Base-by-base conservation (phyloP, 2,329 filamentous ascomycete genomes). In the Colletotrichum truncatum region DNA sequence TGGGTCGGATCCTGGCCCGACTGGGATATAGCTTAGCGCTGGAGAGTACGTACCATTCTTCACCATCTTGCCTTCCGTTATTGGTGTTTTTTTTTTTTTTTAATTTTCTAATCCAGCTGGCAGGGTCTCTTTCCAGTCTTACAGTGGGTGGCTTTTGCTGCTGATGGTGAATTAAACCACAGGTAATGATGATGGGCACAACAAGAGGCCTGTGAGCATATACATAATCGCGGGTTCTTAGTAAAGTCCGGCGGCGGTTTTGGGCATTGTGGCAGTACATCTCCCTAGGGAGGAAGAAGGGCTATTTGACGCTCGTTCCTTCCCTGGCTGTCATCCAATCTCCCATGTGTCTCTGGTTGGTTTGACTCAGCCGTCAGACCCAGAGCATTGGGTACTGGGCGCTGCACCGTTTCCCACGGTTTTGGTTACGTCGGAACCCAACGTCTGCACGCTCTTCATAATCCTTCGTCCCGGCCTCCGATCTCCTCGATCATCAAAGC, bases 241-340 rank as follows among this genome's bases (percentile, higher is more conserved):
- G 18, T 25, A 52, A 52, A 34, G n/a, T 32, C 48, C 48, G 46
- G 14, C 21, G 32, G 28, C 16, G n/a, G n/a, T n/a, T n/a, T n/a
- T n/a, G n/a, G n/a, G n/a, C n/a, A n/a, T n/a, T n/a, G n/a, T n/a
- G n/a, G n/a, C n/a, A n/a, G n/a, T n/a, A n/a, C n/a, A n/a, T n/a
- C n/a, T n/a, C n/a, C n/a, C n/a, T n/a, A n/a, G n/a, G n/a, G n/a
- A n/a, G n/a, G n/a, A n/a, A n/a, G n/a, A n/a, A n/a, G 38, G 52
- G 36, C 25, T 21, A 30, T 38, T 34, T 48, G 62, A 48, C 56
- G 62, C 48, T 61, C 56, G 62, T 49, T 49, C 56, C 39, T 65
- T 49, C 56, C 43, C 43, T 62, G 49, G 34, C 57, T 49, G 49
- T 62, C 56, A 55, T 65, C 62, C 62, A 65, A 65, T 65, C 56